A percentile compares a stretch with the other conserved stretches of the same genome.
phyloP scores from a whole-genome alignment of 345 rosid species.

The Acer campestre region DNA sequence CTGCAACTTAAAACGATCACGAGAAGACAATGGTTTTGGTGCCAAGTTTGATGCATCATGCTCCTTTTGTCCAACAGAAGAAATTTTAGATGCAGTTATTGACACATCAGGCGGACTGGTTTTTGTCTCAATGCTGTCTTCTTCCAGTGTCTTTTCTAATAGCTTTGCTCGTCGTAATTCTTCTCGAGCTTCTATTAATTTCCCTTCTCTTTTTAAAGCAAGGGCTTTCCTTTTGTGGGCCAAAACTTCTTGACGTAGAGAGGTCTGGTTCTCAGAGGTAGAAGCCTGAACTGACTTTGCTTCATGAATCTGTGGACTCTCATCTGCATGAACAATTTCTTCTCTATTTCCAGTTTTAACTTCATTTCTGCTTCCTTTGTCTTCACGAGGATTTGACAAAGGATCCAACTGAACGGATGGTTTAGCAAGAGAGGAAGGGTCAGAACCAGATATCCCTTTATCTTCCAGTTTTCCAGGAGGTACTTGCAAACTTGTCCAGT shows the following conservation, averaged over 20 bases:
- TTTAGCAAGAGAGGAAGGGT: constrained; percentile 19
- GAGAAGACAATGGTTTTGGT: constrained; percentile 65
- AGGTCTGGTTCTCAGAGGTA: constrained; percentile 39
- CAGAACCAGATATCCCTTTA: constrained; percentile 26
- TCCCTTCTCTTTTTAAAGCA: constrained; percentile 83
- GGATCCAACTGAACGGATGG: constrained; percentile 15
- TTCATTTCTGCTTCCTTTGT: constrained; percentile 10
- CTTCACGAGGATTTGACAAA: constrained; percentile 13
- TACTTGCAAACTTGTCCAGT: constrained; percentile 26
- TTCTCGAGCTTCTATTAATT: constrained; percentile 74
- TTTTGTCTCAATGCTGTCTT: constrained; percentile 36
- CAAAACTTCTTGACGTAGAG: constrained; percentile 61
- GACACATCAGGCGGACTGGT: constrained; percentile 19
- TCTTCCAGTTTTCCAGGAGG: constrained; percentile 36
- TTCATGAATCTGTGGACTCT: constrained; percentile 25
- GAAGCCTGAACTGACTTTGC: constrained; percentile 29
- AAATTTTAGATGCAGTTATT: constrained; percentile 26
- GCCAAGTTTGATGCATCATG: constrained; percentile 40
- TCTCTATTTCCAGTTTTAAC: constrained; percentile 23
- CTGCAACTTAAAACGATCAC: constrained; percentile 86
- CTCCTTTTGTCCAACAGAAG: constrained; percentile 45
- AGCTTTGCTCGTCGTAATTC: constrained; percentile 78
- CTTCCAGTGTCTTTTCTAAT: constrained; percentile 63
- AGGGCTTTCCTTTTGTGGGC: constrained; percentile 78
- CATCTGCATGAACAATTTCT: constrained; percentile 19